A percentile compares a stretch with the other conserved stretches of the same genome.
phyloP scores from a whole-genome alignment of 2,329 filamentous ascomycete species.

The Aureobasidium subglaciale region DNA sequence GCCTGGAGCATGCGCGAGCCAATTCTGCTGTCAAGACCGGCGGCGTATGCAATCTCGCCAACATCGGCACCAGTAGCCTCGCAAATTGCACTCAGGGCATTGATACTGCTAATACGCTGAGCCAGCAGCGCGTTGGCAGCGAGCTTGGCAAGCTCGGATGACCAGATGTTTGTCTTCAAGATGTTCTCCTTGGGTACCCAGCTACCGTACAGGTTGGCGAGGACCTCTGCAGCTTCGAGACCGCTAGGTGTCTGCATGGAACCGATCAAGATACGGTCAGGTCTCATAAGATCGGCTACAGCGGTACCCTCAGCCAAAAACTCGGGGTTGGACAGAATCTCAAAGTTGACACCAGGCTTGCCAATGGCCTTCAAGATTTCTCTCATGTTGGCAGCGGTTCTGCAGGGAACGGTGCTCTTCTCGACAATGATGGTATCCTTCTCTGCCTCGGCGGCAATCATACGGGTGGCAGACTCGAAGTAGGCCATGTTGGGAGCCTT shows the following conservation, averaged over 20 bases:
- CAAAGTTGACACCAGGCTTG: constrained; percentile 51
- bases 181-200: constrained; percentile 65
- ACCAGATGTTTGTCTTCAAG: constrained; percentile 67
- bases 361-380: constrained; percentile 49
- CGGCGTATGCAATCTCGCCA: constrained; percentile 60
- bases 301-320: constrained; percentile 74
- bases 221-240: constrained; percentile 53
- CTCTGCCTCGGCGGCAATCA: constrained; percentile 60
- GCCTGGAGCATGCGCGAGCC: constrained; percentile 67
- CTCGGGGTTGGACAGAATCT: constrained; percentile 75
- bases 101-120: constrained; percentile 74
- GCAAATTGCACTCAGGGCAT: constrained; percentile 72
- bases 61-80: constrained; percentile 69
- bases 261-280: constrained; percentile 70
- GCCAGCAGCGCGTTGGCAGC: constrained; percentile 75
- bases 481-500: constrained; percentile 65
- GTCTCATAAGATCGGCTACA: constrained; percentile 60
- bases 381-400: constrained; percentile 62
- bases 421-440: constrained; percentile 68
- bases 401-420: constrained; percentile 73
- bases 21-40: constrained; percentile 63
- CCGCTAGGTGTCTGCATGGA: constrained; percentile 56
- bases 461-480: constrained; percentile 61
- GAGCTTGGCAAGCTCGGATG: constrained; percentile 71
- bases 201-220: constrained; percentile 59